Conservation (phyloP, 2,329 filamentous ascomycete species). For the Pyricularia pennisetigena region DNA sequence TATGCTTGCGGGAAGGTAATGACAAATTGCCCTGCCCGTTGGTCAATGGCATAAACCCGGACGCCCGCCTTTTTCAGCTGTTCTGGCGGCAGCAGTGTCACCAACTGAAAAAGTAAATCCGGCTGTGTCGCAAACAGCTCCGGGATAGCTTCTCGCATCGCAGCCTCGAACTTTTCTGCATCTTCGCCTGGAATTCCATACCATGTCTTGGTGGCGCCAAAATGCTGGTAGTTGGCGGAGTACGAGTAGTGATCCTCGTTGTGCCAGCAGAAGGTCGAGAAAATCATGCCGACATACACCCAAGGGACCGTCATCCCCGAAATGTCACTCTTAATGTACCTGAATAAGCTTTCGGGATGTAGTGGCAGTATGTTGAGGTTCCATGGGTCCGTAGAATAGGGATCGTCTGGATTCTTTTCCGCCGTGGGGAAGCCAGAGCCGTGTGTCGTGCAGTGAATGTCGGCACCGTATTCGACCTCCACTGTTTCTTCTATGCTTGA, state of each 20-base stretch:
- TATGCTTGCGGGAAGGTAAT: slow-evolving; percentile 96
- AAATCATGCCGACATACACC: slow-evolving; percentile 99
- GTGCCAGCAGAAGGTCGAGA: slow-evolving; percentile 99
- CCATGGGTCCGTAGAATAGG: slow-evolving; percentile 86
- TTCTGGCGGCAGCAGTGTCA: slow-evolving; percentile 90
- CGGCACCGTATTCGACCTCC: slow-evolving; percentile 95
- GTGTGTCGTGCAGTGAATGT: slow-evolving; percentile 96
- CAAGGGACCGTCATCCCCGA: slow-evolving; percentile 99
- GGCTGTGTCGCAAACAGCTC: slow-evolving; percentile 96
- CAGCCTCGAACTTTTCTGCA: slow-evolving; percentile 86
- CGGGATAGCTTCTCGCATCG: slow-evolving; percentile 90
- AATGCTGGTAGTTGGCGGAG: slow-evolving; percentile 96
- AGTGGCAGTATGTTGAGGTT: slow-evolving; percentile 90
- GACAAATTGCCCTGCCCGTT: slow-evolving; percentile 90
- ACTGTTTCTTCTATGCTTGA: slow-evolving; percentile 91
- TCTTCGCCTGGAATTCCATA: slow-evolving; percentile 94
- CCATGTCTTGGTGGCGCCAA: slow-evolving; percentile 97
- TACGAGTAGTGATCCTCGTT: slow-evolving; percentile 98
- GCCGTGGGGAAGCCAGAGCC: slow-evolving; percentile 94
- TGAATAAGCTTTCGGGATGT: slow-evolving; percentile 83
- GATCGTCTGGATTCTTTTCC: slow-evolving; percentile 78
- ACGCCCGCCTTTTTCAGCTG: slow-evolving; percentile 90
- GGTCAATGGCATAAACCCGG: slow-evolving; percentile 87
- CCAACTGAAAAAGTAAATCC: slow-evolving; percentile 89
- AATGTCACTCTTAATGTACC: slow-evolving; percentile 96